A percentile compares a stretch with the other conserved stretches of the same genome.
phyloP scores from a whole-genome alignment of 345 rosid genomes.

The Aethionema arabicum region DNA sequence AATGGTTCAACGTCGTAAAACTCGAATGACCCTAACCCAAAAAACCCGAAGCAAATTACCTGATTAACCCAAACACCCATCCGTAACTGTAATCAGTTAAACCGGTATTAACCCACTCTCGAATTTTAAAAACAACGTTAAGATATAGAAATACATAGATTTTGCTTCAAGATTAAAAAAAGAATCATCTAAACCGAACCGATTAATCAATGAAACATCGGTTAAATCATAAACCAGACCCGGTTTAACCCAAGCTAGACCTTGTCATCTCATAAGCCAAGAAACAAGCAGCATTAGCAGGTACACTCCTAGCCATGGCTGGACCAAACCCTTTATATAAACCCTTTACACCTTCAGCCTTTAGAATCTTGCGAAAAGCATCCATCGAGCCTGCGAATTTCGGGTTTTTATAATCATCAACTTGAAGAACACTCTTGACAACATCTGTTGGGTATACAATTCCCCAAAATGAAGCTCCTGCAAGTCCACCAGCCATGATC shows the following conservation, averaged over 20 bases:
- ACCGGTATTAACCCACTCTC: neutral
- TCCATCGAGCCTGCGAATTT: slow-evolving; percentile 71
- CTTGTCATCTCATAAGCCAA: slow-evolving; percentile 85
- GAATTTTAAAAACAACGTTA: slow-evolving; percentile 6
- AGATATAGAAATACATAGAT: slow-evolving; percentile 2
- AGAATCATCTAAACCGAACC: slow-evolving; percentile 12
- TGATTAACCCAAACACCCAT: neutral
- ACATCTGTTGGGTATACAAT: slow-evolving; percentile 92
- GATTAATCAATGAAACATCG: neutral
- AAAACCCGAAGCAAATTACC: no score
- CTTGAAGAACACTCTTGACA: slow-evolving; percentile 89
- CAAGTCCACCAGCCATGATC: slow-evolving; percentile 83
- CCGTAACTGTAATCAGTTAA: neutral
- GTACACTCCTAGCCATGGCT: slow-evolving; percentile 93
- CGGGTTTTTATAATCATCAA: slow-evolving; percentile 84
- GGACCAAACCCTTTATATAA: slow-evolving; percentile 94
- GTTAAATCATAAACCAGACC: neutral
- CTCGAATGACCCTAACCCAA: no score
- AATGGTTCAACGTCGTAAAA: no score
- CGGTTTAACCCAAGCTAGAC: slow-evolving; percentile 63
- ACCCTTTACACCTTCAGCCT: slow-evolving; percentile 85
- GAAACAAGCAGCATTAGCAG: slow-evolving; percentile 99
- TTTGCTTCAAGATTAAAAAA: slow-evolving; percentile 3
- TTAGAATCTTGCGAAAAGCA: slow-evolving; percentile 70
- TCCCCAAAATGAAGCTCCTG: slow-evolving; percentile 87